Percentiles rank a stretch among this genome's conserved stretches.
These are phyloP conservation scores for Gastrolobium bilobum DNA, from an alignment of 306 rosid species.

Conservation along the genomic window DNA sequence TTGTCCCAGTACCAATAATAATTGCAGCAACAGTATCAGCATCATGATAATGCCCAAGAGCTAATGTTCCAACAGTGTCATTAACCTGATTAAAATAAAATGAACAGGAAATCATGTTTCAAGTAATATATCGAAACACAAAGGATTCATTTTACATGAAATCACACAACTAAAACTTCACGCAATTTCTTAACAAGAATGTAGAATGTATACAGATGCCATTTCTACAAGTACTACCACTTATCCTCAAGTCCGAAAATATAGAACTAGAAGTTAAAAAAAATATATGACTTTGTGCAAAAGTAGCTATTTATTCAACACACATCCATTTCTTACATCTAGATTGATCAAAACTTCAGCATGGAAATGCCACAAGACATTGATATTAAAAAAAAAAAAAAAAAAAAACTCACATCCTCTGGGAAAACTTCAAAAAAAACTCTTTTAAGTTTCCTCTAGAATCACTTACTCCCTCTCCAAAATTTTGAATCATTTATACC, in stretches of 20 bases:
- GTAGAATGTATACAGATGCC: conserved; percentile 1
- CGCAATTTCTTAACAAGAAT: neutral
- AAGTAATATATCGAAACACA: conserved; percentile 28
- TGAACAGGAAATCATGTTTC: conserved; percentile 25
- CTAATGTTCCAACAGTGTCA: conserved; percentile 93
- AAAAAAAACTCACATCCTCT: neutral
- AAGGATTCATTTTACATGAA: conserved; percentile 12
- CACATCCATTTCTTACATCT: neutral
- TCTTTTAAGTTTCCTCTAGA: too few species aligned
- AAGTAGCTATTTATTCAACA: conserved; percentile 1
- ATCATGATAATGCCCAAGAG: conserved; percentile 90
- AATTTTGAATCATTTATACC: too few species aligned
- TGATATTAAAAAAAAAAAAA: neutral
- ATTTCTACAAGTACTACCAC: conserved; percentile 1
- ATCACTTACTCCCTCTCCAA: too few species aligned
- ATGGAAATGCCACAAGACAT: neutral
- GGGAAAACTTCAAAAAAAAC: neutral
- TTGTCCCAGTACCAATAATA: conserved; percentile 91
- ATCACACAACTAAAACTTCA: neutral
- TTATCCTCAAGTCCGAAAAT: conserved; percentile 1
- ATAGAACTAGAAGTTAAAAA: neutral
- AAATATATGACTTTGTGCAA: neutral
- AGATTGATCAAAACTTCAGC: neutral
- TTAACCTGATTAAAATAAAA: conserved; percentile 69
- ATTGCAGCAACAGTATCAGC: conserved; percentile 92